Conservation (phyloP, 257 asterid species). For the Penstemon davidsonii region DNA sequence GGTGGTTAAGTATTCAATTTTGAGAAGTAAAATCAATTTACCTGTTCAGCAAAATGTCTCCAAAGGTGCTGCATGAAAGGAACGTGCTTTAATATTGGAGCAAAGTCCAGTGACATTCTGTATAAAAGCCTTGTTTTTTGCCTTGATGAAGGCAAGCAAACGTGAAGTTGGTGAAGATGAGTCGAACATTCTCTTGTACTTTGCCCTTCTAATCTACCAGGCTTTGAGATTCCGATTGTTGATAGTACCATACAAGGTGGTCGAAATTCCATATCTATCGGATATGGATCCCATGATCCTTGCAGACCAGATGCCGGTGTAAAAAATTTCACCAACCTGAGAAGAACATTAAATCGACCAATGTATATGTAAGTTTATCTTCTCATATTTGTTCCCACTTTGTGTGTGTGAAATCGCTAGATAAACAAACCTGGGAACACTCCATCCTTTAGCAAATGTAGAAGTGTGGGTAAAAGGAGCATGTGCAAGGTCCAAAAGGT, state of each 20-base stretch:
- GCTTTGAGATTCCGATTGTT: slow-evolving; percentile 91
- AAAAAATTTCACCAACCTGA: slow-evolving; percentile 90
- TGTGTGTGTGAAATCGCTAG: too few relatives aligned
- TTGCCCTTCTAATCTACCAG: slow-evolving; percentile 86
- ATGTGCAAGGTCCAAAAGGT: slow-evolving; percentile 96
- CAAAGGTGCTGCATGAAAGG: slow-evolving; percentile 83
- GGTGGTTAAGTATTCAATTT: not conserved
- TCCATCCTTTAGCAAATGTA: slow-evolving; percentile 97
- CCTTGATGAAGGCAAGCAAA: slow-evolving; percentile 84
- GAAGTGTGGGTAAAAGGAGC: slow-evolving; percentile 98
- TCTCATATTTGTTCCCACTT: too few relatives aligned
- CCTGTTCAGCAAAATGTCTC: slow-evolving; percentile 96
- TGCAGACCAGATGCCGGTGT: slow-evolving; percentile 79
- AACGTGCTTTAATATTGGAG: slow-evolving; percentile 74
- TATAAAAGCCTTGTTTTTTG: slow-evolving; percentile 82
- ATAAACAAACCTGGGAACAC: slow-evolving; percentile 68
- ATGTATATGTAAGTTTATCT: too few relatives aligned
- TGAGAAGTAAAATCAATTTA: slow-evolving; percentile 24
- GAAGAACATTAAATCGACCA: slow-evolving; percentile 14
- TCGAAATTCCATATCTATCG: slow-evolving; percentile 90
- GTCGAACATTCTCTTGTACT: slow-evolving; percentile 72
- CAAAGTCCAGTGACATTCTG: slow-evolving; percentile 98
- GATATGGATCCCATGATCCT: slow-evolving; percentile 99
- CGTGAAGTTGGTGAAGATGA: slow-evolving; percentile 96
- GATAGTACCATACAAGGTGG: slow-evolving; percentile 96